Conservation (phyloP, 371 early-diverging fungal genomes). For the Apophysomyces sp. region DNA sequence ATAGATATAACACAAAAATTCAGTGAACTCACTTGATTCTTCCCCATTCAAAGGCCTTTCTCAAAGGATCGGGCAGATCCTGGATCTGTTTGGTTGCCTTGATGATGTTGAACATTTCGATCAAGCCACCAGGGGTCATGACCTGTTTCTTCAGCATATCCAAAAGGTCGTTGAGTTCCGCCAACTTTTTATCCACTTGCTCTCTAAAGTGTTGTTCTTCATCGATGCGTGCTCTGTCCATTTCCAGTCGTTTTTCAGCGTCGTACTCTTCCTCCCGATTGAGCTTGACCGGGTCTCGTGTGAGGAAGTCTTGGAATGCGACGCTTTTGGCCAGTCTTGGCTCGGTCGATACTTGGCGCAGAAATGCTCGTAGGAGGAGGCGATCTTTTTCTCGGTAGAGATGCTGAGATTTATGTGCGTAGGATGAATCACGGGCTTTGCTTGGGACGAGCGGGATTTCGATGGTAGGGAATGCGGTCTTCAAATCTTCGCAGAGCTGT, state of each 20-base stretch:
- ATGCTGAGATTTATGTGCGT: constrained; percentile 2
- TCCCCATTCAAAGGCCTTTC: constrained; percentile 58
- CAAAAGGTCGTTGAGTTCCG: constrained; percentile 44
- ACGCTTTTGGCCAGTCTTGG: constrained; percentile 33
- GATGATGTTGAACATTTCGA: constrained; percentile 36
- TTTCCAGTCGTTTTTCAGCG: constrained; percentile 26
- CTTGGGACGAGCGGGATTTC: constrained; percentile 26
- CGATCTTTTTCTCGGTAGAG: constrained; percentile 54
- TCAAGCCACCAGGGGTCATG: constrained; percentile 45
- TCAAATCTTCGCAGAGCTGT: constrained; percentile 19
- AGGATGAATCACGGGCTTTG: constrained; percentile 22
- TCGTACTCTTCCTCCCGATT: constrained; percentile 39
- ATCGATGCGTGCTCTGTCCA: constrained; percentile 40
- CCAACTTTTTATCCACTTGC: constrained; percentile 47
- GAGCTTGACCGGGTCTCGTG: constrained; percentile 35
- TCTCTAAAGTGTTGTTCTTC: constrained; percentile 41
- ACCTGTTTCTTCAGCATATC: constrained; percentile 49
- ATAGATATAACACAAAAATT: not conserved
- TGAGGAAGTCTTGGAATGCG: constrained; percentile 41
- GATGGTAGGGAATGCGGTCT: constrained; percentile 22
- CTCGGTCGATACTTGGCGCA: constrained; percentile 35
- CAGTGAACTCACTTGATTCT: constrained; percentile 39
- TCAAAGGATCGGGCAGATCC: constrained; percentile 48
- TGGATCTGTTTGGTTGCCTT: constrained; percentile 36
- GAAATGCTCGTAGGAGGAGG: constrained; percentile 42